phyloP scores from a whole-genome alignment of 2,329 filamentous ascomycete species.

The Ophiognomonia clavigignenti-juglandacearum region DNA sequence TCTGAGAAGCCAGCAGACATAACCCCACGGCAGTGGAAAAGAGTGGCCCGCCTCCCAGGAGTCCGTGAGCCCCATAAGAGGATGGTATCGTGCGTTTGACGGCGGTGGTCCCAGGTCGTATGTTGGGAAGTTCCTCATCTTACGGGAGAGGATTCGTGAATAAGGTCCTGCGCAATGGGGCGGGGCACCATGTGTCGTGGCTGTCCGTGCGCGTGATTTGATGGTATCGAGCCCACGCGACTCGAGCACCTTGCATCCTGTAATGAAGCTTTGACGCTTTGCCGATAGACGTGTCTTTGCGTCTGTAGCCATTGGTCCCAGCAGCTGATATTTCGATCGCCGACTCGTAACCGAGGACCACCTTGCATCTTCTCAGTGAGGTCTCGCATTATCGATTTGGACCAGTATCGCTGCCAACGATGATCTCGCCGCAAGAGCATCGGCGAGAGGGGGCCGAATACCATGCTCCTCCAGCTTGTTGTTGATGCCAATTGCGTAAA shows the following conservation, averaged over 20 bases:
- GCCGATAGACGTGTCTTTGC: not conserved
- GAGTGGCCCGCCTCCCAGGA: not conserved
- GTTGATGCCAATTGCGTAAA: conserved; percentile 1
- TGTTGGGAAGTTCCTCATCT: not conserved
- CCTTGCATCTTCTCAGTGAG: not conserved
- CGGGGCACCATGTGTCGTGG: not conserved
- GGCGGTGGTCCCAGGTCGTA: not conserved
- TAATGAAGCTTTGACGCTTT: not conserved
- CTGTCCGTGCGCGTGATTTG: not conserved
- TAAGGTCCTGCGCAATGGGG: too few relatives aligned
- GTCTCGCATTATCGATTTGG: not conserved
- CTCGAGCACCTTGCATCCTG: not conserved
- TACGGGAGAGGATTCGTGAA: not conserved
- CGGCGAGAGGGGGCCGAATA: not conserved
- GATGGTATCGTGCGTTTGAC: not conserved
- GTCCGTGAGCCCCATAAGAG: not conserved
- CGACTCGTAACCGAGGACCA: not conserved
- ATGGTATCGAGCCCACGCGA: not conserved
- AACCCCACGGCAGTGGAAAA: too few relatives aligned
- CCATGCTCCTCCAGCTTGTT: not conserved
- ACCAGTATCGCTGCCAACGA: not conserved
- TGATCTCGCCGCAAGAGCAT: not conserved
- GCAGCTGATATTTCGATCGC: not conserved
- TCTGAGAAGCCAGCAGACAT: too few relatives aligned
- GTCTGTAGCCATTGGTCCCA: not conserved